These are phyloP conservation scores for Ogataea trehalophila DNA, from an alignment of 805 yeast species.

Conservation along the genomic window DNA sequence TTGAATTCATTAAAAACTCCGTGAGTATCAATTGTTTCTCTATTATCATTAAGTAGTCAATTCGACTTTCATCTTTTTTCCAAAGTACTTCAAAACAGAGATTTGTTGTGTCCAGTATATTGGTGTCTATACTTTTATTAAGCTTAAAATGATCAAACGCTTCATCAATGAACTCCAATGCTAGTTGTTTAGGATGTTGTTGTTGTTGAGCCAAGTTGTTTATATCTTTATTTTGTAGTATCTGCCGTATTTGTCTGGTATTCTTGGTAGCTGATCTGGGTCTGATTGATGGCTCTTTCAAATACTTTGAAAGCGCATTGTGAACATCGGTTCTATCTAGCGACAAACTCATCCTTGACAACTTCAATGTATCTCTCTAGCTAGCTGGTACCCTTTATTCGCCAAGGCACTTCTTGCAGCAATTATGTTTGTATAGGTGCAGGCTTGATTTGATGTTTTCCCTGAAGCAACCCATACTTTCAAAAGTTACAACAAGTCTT, in stretches of 20 bases:
- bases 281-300: neutral
- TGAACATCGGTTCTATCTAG: neutral
- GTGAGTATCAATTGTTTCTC: neutral
- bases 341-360: neutral
- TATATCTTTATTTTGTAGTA: neutral
- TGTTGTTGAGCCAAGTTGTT: neutral
- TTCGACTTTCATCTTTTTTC: neutral
- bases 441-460: too few species aligned
- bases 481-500: too few species aligned
- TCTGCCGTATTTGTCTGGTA: neutral
- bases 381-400: too few species aligned
- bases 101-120: slow-evolving; percentile 2
- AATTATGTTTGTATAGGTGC: too few species aligned
- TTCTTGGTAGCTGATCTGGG: neutral
- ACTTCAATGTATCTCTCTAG: too few species aligned
- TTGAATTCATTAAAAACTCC: neutral
- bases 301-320: neutral
- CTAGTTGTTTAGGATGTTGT: slow-evolving; percentile 5
- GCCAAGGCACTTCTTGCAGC: too few species aligned
- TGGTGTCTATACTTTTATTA: neutral
- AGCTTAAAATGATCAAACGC: slow-evolving; percentile 3
- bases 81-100: slow-evolving; percentile 10
- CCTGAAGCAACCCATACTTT: too few species aligned
- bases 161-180: slow-evolving; percentile 6
- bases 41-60: neutral